phyloP scores from a whole-genome alignment of 2,329 filamentous ascomycete species.

The Apiospora saccharicola region DNA sequence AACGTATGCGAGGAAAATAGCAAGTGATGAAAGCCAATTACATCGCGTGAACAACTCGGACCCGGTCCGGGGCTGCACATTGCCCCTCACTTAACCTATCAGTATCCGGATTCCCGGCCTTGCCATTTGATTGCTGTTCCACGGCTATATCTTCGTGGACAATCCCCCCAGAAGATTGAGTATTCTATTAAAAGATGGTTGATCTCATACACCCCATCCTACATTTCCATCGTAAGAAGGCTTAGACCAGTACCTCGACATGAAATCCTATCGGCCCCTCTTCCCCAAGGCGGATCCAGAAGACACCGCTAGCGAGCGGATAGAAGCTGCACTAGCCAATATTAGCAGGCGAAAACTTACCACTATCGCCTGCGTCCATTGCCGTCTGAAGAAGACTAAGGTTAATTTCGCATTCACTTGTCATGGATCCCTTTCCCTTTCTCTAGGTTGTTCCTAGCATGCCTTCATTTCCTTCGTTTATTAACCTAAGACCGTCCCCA shows the following conservation, averaged over 20 bases:
- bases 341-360: neutral
- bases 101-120: neutral
- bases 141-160: neutral
- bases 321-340: neutral
- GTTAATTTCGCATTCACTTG: neutral
- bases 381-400: neutral
- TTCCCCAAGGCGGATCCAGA: neutral
- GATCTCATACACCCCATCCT: neutral
- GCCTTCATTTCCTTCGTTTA: neutral
- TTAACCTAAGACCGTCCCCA: neutral
- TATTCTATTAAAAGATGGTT: neutral
- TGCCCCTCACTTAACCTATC: constrained; percentile 1
- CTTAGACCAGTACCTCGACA: neutral
- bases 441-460: too few species aligned
- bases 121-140: neutral
- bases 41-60: neutral
- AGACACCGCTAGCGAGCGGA: neutral
- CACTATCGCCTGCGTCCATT: neutral
- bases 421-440: too few species aligned
- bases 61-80: neutral
- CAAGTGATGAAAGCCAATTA: neutral
- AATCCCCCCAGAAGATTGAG: neutral
- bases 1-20: neutral
- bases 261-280: neutral
- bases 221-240: neutral